phyloP scores from a whole-genome alignment of 2,329 filamentous ascomycete species.

The Beauveria rudraprayagi region DNA sequence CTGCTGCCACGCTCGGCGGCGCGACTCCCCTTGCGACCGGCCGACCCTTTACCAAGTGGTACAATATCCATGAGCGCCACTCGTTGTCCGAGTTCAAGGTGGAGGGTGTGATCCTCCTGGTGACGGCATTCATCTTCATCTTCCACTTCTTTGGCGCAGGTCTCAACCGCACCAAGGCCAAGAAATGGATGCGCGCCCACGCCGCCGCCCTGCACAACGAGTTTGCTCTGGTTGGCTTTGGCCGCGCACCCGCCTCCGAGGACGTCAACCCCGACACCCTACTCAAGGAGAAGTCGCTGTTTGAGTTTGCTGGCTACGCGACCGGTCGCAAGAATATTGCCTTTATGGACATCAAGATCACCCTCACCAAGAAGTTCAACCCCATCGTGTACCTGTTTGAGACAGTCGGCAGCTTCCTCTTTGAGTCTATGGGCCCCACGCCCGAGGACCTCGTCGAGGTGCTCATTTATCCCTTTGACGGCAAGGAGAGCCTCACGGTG shows the following conservation, averaged over 20 bases:
- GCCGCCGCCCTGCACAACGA: slow-evolving; percentile 65
- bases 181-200: slow-evolving; percentile 71
- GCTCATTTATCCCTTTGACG: slow-evolving; percentile 81
- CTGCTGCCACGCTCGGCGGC: slow-evolving; percentile 36
- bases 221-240: slow-evolving; percentile 81
- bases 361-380: slow-evolving; percentile 80
- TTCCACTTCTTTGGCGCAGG: slow-evolving; percentile 76
- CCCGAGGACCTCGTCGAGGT: slow-evolving; percentile 70
- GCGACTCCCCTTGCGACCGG: slow-evolving; percentile 38
- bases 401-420: slow-evolving; percentile 61
- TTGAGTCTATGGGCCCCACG: slow-evolving; percentile 61
- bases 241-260: slow-evolving; percentile 44
- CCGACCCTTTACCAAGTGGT: slow-evolving; percentile 86
- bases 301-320: slow-evolving; percentile 80
- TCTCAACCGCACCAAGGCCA: slow-evolving; percentile 72
- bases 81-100: slow-evolving; percentile 75
- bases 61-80: slow-evolving; percentile 89
- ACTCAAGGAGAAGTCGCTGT: slow-evolving; percentile 78
- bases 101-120: slow-evolving; percentile 72
- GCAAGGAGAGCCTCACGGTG: slow-evolving; percentile 73
- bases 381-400: slow-evolving; percentile 58
- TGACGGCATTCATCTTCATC: slow-evolving; percentile 65
- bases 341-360: slow-evolving; percentile 79
- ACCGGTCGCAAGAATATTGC: slow-evolving; percentile 89
- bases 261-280: slow-evolving; percentile 35